A percentile compares a stretch with the other conserved stretches of the same genome.
These are phyloP conservation scores for Ilex paraguariensis DNA, from an alignment of 305 asterid species.

Conservation along the genomic window DNA sequence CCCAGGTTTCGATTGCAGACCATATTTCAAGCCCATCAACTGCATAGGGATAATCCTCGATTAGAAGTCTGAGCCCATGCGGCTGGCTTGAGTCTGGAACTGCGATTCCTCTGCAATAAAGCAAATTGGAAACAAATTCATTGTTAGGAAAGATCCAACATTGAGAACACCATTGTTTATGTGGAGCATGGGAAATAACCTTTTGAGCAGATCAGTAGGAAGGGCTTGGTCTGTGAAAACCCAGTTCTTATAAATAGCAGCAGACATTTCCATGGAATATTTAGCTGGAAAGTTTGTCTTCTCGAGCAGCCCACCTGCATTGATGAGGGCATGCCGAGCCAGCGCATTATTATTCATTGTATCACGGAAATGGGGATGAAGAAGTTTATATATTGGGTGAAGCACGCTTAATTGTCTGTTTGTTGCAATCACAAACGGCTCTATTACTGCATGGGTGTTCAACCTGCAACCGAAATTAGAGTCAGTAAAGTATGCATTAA, in stretches of 20 bases:
- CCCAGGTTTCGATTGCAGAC: constrained; percentile 82
- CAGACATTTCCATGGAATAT: constrained; percentile 53
- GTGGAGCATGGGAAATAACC: constrained; percentile 18
- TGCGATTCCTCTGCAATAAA: constrained; percentile 71
- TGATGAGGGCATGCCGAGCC: constrained; percentile 53
- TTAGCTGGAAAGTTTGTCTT: constrained; percentile 45
- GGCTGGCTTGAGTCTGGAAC: constrained; percentile 56
- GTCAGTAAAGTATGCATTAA: neutral
- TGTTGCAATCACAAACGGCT: constrained; percentile 55
- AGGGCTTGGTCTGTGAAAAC: constrained; percentile 54
- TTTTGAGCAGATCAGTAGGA: constrained; percentile 48
- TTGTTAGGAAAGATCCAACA: no score
- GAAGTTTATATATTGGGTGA: constrained; percentile 57
- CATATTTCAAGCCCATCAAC: constrained; percentile 90
- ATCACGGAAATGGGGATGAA: constrained; percentile 60
- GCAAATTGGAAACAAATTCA: neutral
- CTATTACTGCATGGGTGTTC: constrained; percentile 58
- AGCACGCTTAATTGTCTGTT: constrained; percentile 48
- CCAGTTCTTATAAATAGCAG: constrained; percentile 40
- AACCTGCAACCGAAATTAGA: constrained; percentile 30
- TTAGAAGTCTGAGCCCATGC: constrained; percentile 56
- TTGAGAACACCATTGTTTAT: no score
- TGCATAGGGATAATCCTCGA: constrained; percentile 86
- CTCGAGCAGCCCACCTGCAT: constrained; percentile 55
- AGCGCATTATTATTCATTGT: constrained; percentile 54